Conservation (phyloP, 2,329 filamentous ascomycete species). For the Trichophyton verrucosum region DNA sequence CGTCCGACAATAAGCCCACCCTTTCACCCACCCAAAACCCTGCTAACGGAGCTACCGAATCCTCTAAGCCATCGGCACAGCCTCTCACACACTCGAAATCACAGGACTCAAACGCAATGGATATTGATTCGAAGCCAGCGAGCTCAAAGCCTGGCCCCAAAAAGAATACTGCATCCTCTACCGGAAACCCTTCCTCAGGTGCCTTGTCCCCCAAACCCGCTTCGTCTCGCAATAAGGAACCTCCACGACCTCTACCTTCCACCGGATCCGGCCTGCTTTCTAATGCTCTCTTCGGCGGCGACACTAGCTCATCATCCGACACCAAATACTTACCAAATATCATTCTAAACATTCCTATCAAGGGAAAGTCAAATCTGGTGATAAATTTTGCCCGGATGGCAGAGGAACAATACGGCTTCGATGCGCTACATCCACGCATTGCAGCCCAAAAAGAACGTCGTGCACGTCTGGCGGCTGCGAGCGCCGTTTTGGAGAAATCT, state of each 20-base stretch:
- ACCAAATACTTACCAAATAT: constrained; percentile 56
- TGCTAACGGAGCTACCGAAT: not conserved
- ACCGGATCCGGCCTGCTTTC: constrained; percentile 53
- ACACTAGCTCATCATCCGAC: constrained; percentile 34
- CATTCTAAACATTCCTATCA: constrained; percentile 67
- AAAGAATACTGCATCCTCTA: constrained; percentile 25
- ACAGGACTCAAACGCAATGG: constrained; percentile 22
- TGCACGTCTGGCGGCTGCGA: constrained; percentile 74
- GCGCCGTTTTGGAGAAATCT: constrained; percentile 69
- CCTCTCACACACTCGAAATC: constrained; percentile 7
- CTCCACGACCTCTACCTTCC: constrained; percentile 41
- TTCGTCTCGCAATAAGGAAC: constrained; percentile 35
- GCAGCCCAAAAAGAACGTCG: constrained; percentile 81
- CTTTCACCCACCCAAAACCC: not conserved
- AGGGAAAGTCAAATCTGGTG: constrained; percentile 74
- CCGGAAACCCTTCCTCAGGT: constrained; percentile 41
- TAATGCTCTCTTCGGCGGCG: constrained; percentile 47
- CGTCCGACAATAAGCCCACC: not conserved
- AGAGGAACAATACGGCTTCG: constrained; percentile 87
- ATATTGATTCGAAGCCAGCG: constrained; percentile 17
- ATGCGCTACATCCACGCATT: constrained; percentile 79
- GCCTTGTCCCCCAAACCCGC: constrained; percentile 43
- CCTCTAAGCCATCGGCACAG: not conserved
- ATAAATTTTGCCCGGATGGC: constrained; percentile 93
- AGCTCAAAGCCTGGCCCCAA: constrained; percentile 13